Base-by-base conservation (phyloP, 805 yeast genomes). In the Nakazawaea anatomiae region DNA sequence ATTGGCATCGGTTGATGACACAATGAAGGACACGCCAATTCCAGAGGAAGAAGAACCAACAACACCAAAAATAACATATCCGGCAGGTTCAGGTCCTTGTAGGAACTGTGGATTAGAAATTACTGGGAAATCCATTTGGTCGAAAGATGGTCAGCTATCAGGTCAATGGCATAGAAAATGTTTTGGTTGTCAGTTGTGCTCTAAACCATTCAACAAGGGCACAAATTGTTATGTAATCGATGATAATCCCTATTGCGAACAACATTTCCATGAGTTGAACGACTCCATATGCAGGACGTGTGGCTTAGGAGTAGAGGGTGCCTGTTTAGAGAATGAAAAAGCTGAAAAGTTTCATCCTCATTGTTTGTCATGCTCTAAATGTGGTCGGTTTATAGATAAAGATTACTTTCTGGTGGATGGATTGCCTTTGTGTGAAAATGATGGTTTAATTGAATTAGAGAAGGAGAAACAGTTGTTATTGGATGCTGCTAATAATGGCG, bases 101-200 rank as follows among this genome's bases (percentile, higher is more conserved):
- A 80, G 97, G 52, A 73, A 77, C 35, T 92, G 98, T 69, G 65
- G 67, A 5, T 54, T 65, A 43, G 71, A 67, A n/a, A 82, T 91
- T 32, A 55, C 57, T 1, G 74, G 81, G 1, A 53, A 56, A 8
- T 75, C 94, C 0, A 86, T 92, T 18, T 86, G 83, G 67, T 88
- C 96, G n/a, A 86, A 83, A 58, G 87, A 87, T 50, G 87, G 84
- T n/a, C 90, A 84, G 60, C 69, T 87, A 44, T 78, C 89, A 1
- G 98, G 97, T 0, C 92, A 90, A 63, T 94, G 98, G 98, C 99
- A 94, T 63, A 75, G 95, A 39, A 67, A 74, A 12, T 94, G 99
- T 64, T 92, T 94, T 72, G 70, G 71, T 11, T 94, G 99, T 71
- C 68, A 74, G 18, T 66, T 72, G 10, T 92, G 98, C 69, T 67